These are phyloP conservation scores for Adansonia madagascariensis DNA, from an alignment of 441 rosid species.

Conservation along the genomic window DNA sequence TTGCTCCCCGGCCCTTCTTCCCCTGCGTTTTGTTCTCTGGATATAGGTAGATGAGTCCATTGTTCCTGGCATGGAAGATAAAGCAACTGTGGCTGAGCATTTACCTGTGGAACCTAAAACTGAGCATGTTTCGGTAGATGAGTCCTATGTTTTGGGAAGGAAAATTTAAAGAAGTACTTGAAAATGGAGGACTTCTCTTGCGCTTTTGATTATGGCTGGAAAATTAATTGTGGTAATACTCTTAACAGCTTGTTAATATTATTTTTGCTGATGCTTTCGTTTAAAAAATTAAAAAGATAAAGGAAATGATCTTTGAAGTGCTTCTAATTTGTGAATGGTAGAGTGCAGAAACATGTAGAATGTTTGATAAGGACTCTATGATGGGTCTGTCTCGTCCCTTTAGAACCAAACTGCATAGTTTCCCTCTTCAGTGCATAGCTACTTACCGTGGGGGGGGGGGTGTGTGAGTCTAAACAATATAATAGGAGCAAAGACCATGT, in stretches of 20 bases:
- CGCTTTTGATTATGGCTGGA: conserved; percentile 40
- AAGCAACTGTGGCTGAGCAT: no score
- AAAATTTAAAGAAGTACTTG: conserved; percentile 44
- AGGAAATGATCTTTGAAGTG: background rate
- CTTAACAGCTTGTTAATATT: conserved; percentile 17
- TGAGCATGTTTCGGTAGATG: conserved; percentile 42
- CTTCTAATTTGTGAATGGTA: background rate
- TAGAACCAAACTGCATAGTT: background rate
- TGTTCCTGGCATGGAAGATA: no score
- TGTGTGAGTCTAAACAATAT: background rate
- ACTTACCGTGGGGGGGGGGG: background rate
- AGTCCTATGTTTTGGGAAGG: conserved; percentile 51
- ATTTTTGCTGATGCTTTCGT: conserved; percentile 24
- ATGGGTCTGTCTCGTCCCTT: background rate
- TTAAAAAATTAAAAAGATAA: background rate
- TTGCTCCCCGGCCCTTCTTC: background rate
- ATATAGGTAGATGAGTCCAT: no score
- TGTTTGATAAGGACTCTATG: background rate
- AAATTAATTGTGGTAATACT: conserved; percentile 45
- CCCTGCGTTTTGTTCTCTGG: background rate
- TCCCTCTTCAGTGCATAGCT: background rate
- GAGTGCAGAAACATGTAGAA: background rate
- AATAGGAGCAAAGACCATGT: background rate
- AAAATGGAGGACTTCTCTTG: no score
- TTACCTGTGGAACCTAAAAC: no score